phyloP scores from a whole-genome alignment of 2,329 filamentous ascomycete genomes.

The Xylariaceae sp. region DNA sequence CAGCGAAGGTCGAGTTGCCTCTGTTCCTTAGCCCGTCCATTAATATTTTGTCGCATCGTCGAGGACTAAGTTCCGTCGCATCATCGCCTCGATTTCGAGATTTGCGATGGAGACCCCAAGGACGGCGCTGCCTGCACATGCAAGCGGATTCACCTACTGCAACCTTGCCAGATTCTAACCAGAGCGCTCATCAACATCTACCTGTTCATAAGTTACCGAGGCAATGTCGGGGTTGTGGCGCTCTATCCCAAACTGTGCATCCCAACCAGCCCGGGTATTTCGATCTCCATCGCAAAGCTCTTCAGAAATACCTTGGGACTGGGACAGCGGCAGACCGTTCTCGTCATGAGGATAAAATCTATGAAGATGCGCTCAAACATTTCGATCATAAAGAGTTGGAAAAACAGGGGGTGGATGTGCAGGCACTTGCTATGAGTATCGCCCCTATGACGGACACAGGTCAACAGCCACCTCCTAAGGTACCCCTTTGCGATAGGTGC shows the following conservation, averaged over 20 bases:
- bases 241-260: constrained; percentile 60
- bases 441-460: constrained; percentile 18
- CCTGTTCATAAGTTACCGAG: constrained; percentile 48
- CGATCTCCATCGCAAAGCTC: constrained; percentile 52
- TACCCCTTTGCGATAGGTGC: constrained; percentile 83
- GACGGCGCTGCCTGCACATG: constrained; percentile 36
- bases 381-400: constrained; percentile 47
- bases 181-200: neutral
- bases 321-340: constrained; percentile 31
- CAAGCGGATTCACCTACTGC: constrained; percentile 24
- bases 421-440: constrained; percentile 39
- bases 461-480: constrained; percentile 33
- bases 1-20: constrained; percentile 44
- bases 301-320: constrained; percentile 50
- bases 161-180: constrained; percentile 1
- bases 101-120: constrained; percentile 29
- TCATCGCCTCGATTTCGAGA: constrained; percentile 10
- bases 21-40: constrained; percentile 52
- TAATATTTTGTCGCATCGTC: constrained; percentile 38
- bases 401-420: constrained; percentile 50
- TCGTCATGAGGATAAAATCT: constrained; percentile 49
- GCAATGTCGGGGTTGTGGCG: constrained; percentile 67
- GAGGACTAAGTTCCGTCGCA: constrained; percentile 27
- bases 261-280: constrained; percentile 60
- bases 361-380: constrained; percentile 48